Evolutionary conservation across 176 grass and related monocot genomes (phyloP).

Genomic region (Puccinellia tenuiflora): DNA sequence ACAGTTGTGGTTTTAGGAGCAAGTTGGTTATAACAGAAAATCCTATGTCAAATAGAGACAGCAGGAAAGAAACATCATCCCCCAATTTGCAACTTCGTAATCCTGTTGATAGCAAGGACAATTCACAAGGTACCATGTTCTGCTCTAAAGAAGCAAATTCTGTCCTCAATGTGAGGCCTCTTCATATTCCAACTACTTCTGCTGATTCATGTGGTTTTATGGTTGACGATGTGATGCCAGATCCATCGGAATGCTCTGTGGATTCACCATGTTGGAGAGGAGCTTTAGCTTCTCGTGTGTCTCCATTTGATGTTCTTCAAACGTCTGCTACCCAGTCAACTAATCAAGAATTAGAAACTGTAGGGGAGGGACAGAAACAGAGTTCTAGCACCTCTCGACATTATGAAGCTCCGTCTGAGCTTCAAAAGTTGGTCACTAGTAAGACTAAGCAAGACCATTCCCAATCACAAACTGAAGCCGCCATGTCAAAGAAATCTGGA

Average conservation of each 20-base stretch:
- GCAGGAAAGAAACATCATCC: background rate
- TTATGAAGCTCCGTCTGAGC: background rate
- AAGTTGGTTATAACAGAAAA: conserved; percentile 8
- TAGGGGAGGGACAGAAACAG: background rate
- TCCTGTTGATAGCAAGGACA: background rate
- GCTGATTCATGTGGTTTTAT: conserved; percentile 3
- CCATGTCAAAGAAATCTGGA: conserved; percentile 16
- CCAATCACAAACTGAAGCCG: conserved; percentile 1
- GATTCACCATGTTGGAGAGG: conserved; percentile 63
- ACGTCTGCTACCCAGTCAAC: background rate
- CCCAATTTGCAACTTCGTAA: background rate
- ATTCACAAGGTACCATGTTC: background rate
- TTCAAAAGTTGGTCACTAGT: conserved; percentile 3
- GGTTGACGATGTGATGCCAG: conserved; percentile 32
- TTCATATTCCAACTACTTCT: conserved; percentile 9
- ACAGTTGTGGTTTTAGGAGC: background rate
- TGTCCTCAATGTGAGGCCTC: conserved; percentile 13
- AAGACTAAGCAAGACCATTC: conserved; percentile 15
- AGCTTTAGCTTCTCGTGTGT: conserved; percentile 21
- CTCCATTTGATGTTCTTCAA: conserved; percentile 28
- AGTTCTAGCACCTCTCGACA: background rate
- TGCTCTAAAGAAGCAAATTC: conserved; percentile 19
- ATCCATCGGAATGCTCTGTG: conserved; percentile 46
- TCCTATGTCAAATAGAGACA: conserved; percentile 7
- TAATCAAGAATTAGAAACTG: conserved; percentile 13